These are phyloP conservation scores for Veloboletus limbatus DNA, from an alignment of 1,284 basidiomycete species.

Conservation along the genomic window DNA sequence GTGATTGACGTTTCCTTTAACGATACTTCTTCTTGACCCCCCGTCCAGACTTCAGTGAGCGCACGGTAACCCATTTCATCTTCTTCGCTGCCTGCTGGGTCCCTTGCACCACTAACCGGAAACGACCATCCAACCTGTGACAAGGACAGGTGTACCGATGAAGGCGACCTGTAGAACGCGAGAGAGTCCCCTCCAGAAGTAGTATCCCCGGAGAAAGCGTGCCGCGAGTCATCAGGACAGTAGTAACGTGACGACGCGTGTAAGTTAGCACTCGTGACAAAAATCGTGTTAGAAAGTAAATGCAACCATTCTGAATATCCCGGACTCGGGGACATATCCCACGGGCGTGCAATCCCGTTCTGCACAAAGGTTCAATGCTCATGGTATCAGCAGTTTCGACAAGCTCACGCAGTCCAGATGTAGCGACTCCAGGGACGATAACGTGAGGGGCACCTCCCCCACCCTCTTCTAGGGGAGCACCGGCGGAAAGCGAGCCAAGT, in stretches of 20 bases:
- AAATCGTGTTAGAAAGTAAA: conserved; percentile 1
- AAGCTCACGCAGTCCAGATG: conserved; percentile 79
- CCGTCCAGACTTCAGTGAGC: conserved; percentile 17
- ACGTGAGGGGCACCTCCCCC: conserved; percentile 94
- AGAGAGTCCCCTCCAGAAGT: conserved; percentile 79
- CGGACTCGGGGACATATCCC: conserved; percentile 89
- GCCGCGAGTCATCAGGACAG: conserved; percentile 86
- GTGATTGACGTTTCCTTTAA: conserved; percentile 96
- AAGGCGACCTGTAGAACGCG: conserved; percentile 83
- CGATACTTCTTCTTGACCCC: conserved; percentile 53
- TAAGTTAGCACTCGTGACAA: conserved; percentile 5
- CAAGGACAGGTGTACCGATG: conserved; percentile 82
- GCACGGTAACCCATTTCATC: conserved; percentile 34
- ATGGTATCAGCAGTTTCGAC: conserved; percentile 95
- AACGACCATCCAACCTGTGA: conserved; percentile 95
- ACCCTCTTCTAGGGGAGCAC: conserved; percentile 83
- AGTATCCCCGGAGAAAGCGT: conserved; percentile 67
- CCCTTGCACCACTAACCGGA: conserved; percentile 90
- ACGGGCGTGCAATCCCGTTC: conserved; percentile 74
- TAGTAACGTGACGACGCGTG: conserved; percentile 73
- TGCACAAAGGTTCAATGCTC: conserved; percentile 88
- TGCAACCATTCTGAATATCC: conserved; percentile 82
- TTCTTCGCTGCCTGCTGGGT: conserved; percentile 76
- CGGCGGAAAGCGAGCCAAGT: conserved; percentile 77
- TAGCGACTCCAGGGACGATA: conserved; percentile 87